phyloP scores from a whole-genome alignment of 1,284 basidiomycete species.

The Irpex lacteus region DNA sequence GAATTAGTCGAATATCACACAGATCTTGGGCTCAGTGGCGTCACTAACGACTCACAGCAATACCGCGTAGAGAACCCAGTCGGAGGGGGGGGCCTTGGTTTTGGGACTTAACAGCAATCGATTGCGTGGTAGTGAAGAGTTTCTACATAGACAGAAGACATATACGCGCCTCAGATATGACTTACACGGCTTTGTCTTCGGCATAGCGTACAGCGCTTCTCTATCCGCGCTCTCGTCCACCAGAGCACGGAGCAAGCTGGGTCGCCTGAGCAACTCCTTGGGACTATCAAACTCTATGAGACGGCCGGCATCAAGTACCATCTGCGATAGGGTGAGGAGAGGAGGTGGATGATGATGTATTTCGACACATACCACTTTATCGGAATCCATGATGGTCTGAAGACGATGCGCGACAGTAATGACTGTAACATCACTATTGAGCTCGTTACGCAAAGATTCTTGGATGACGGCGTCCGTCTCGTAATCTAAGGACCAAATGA shows the following conservation, averaged over 20 bases:
- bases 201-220: slow-evolving; percentile 30
- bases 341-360: no score
- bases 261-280: slow-evolving; percentile 31
- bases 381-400: slow-evolving; percentile 68
- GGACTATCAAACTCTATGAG: slow-evolving; percentile 37
- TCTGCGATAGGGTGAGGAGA: slow-evolving; percentile 15
- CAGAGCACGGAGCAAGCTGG: slow-evolving; percentile 32
- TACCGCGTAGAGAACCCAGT: no score
- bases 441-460: slow-evolving; percentile 49
- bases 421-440: slow-evolving; percentile 53
- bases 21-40: no score
- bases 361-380: slow-evolving; percentile 31
- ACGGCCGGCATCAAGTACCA: slow-evolving; percentile 33
- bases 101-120: no score
- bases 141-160: no score
- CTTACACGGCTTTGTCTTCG: neutral
- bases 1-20: no score
- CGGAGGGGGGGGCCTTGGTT: no score
- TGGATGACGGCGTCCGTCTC: slow-evolving; percentile 61
- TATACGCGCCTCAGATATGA: no score
- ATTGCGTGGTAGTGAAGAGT: no score
- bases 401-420: slow-evolving; percentile 69
- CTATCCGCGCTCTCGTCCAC: slow-evolving; percentile 38
- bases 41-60: no score
- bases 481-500: slow-evolving; percentile 39